Percentiles rank a stretch among this genome's conserved stretches.
Evolutionary conservation across 2,329 filamentous ascomycete genomes (phyloP).

Genomic region (Cladophialophora yegresii): DNA sequence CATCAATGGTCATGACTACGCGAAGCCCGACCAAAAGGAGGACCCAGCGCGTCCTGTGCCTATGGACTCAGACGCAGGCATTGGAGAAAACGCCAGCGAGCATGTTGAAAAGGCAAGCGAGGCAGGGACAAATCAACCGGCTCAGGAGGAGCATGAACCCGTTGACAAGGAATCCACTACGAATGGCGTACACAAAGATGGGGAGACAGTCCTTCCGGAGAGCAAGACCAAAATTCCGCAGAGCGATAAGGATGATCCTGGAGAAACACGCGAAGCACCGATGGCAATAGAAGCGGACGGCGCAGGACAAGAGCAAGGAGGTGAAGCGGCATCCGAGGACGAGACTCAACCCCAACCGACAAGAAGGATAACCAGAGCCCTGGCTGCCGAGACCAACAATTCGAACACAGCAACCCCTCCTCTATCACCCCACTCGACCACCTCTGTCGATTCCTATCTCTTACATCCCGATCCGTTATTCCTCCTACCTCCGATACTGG

Average conservation of each 20-base stretch:
- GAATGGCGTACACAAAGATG: slow-evolving; percentile 22
- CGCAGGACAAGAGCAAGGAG: slow-evolving; percentile 19
- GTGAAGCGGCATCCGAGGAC: slow-evolving; percentile 19
- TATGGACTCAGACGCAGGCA: not conserved
- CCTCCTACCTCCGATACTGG: slow-evolving; percentile 51
- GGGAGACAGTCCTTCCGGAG: not conserved
- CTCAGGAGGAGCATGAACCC: slow-evolving; percentile 1
- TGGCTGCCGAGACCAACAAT: slow-evolving; percentile 46
- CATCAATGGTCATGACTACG: slow-evolving; percentile 25
- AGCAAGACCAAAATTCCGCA: not conserved
- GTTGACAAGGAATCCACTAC: slow-evolving; percentile 6
- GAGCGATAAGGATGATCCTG: not conserved
- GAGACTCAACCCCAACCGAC: slow-evolving; percentile 45
- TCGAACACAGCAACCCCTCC: slow-evolving; percentile 36
- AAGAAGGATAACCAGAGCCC: slow-evolving; percentile 49
- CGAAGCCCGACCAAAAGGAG: not conserved
- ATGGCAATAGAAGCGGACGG: slow-evolving; percentile 32
- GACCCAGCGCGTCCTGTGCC: not conserved
- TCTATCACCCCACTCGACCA: slow-evolving; percentile 39
- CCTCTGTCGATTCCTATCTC: slow-evolving; percentile 46
- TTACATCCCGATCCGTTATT: slow-evolving; percentile 58
- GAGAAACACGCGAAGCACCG: slow-evolving; percentile 11
- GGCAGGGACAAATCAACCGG: not conserved
- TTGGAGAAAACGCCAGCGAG: not conserved
- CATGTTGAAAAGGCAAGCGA: not conserved